Conservation (phyloP, 1,284 basidiomycete species). For the Boletellus deceptivus region DNA sequence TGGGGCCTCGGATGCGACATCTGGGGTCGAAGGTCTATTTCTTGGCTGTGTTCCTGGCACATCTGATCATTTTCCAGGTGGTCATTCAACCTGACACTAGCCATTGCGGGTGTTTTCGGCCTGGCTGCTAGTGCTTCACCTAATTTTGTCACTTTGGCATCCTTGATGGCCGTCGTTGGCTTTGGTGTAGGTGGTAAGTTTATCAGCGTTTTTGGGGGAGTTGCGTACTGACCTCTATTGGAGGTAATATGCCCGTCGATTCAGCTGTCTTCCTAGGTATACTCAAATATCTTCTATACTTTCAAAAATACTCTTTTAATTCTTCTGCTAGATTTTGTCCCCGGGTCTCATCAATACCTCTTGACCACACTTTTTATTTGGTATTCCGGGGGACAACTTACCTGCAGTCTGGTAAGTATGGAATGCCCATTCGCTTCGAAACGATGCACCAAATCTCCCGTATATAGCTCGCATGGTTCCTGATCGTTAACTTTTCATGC, state of each 20-base stretch:
- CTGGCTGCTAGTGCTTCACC: conserved; percentile 45
- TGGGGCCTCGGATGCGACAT: conserved; percentile 64
- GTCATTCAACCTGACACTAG: conserved; percentile 64
- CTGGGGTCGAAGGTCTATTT: conserved; percentile 56
- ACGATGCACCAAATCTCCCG: not conserved
- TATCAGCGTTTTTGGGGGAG: not conserved
- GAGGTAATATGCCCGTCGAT: conserved; percentile 61
- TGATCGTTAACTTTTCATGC: conserved; percentile 51
- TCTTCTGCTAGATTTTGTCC: conserved; percentile 57
- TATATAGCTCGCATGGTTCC: conserved; percentile 47
- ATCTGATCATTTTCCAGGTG: conserved; percentile 32
- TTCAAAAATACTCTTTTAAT: not conserved
- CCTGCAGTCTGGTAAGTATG: conserved; percentile 56
- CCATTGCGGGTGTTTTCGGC: conserved; percentile 59
- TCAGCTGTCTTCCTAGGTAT: conserved; percentile 62
- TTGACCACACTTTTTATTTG: conserved; percentile 68
- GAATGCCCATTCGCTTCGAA: not conserved
- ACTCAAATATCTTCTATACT: not conserved
- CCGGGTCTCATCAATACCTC: conserved; percentile 65
- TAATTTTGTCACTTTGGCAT: conserved; percentile 43
- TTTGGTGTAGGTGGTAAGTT: conserved; percentile 46
- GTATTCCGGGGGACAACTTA: conserved; percentile 68
- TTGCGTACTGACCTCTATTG: not conserved
- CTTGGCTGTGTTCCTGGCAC: not conserved
- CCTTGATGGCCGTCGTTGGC: conserved; percentile 44